Conservation (phyloP, 352 stramenopile species). For the Lagenidium sp. region DNA sequence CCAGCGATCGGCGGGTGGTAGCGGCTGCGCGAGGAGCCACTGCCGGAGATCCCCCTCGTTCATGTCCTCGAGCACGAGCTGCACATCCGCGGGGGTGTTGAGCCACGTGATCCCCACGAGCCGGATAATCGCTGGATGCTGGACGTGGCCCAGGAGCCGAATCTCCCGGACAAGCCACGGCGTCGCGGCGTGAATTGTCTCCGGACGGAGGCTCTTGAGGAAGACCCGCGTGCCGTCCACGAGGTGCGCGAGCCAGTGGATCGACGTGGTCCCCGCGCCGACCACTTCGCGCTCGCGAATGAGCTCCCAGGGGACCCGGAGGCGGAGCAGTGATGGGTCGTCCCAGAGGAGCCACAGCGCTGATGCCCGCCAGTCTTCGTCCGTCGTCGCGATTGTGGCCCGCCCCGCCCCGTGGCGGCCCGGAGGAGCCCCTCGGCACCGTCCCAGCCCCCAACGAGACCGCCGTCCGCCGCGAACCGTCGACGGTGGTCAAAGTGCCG, state of each 20-base stretch:
- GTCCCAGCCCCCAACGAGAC: background rate
- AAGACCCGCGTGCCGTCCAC: constrained; percentile 8
- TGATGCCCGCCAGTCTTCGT: constrained; percentile 11
- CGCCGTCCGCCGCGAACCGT: background rate
- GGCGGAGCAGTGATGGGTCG: constrained; percentile 4
- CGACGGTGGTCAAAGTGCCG: background rate
- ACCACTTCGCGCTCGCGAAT: constrained; percentile 14
- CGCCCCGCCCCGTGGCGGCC: constrained; percentile 3
- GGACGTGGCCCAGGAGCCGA: constrained; percentile 9
- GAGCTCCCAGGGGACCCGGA: constrained; percentile 15
- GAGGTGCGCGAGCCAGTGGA: constrained; percentile 17
- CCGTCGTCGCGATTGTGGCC: constrained; percentile 9
- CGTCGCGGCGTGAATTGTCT: constrained; percentile 6
- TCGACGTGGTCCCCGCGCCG: constrained; percentile 12
- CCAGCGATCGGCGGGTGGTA: constrained; percentile 5
- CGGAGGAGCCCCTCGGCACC: background rate
- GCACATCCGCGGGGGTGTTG: constrained; percentile 13
- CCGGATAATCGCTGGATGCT: constrained; percentile 4
- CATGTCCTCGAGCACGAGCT: constrained; percentile 15
- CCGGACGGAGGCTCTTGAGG: constrained; percentile 13
- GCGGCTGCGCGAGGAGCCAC: constrained; percentile 10
- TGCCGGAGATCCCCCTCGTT: constrained; percentile 7
- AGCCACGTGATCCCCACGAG: constrained; percentile 15
- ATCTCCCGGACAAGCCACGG: constrained; percentile 10
- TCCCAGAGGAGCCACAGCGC: constrained; percentile 15